Conservation (phyloP, 306 rosid genomes). For the Corylus heterophylla region DNA sequence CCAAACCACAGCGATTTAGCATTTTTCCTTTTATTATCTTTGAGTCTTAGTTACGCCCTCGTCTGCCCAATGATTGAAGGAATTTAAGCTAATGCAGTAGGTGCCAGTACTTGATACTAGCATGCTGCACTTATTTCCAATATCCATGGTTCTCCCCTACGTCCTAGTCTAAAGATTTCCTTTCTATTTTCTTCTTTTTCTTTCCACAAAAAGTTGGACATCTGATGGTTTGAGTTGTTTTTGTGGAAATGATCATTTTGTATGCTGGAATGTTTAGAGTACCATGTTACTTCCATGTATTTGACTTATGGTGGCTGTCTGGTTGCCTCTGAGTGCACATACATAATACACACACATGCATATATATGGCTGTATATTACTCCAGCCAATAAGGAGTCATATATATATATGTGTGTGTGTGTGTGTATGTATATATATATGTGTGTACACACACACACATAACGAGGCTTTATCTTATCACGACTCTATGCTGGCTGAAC, state of each 20-base stretch:
- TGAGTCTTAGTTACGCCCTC: not conserved
- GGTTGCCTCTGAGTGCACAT: not conserved
- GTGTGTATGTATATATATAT: no score
- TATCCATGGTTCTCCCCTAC: not conserved
- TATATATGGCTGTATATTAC: not conserved
- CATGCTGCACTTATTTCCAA: not conserved
- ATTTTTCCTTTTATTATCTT: not conserved
- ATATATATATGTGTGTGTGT: no score
- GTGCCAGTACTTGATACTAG: not conserved
- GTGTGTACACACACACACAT: not conserved
- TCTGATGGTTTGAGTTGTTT: not conserved
- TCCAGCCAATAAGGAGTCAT: not conserved
- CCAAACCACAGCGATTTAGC: no score
- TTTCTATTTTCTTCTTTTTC: not conserved
- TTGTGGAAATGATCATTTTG: not conserved
- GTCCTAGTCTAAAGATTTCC: not conserved
- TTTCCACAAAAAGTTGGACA: not conserved
- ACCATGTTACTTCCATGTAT: not conserved
- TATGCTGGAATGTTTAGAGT: not conserved
- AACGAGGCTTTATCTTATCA: not conserved
- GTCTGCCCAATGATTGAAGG: not conserved
- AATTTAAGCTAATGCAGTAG: not conserved
- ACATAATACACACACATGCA: not conserved
- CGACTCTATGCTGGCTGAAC: not conserved
- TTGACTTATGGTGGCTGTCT: not conserved